Evolutionary conservation across 2,329 filamentous ascomycete species (phyloP).

Genomic region (Cucurbitaria berberidis): DNA sequence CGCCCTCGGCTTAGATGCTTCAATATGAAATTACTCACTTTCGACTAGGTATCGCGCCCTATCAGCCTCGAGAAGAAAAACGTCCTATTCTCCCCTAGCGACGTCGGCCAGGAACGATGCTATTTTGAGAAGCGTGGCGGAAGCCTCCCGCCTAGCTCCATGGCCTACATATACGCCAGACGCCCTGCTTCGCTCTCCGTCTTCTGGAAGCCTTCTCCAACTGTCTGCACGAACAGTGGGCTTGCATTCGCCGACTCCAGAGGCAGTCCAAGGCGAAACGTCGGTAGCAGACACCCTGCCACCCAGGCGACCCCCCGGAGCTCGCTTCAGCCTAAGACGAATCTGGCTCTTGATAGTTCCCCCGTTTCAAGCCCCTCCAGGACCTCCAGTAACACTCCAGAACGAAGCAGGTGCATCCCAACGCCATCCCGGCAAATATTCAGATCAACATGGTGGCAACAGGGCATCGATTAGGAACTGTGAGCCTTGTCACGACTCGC

Average conservation of each 20-base stretch:
- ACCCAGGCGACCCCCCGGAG: too few species aligned
- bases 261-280: slow-evolving; percentile 13
- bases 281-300: slow-evolving; percentile 30
- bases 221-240: slow-evolving; percentile 17
- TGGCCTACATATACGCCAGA: slow-evolving; percentile 26
- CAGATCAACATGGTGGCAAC: slow-evolving; percentile 38
- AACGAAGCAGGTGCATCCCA: slow-evolving; percentile 33
- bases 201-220: slow-evolving; percentile 18
- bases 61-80: background rate
- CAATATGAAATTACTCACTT: background rate
- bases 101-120: slow-evolving; percentile 25
- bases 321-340: slow-evolving; percentile 38
- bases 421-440: slow-evolving; percentile 23
- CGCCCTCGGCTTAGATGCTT: background rate
- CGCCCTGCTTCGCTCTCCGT: slow-evolving; percentile 12
- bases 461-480: slow-evolving; percentile 35
- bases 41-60: slow-evolving; percentile 9
- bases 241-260: slow-evolving; percentile 5
- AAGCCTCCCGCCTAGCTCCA: slow-evolving; percentile 10
- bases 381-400: slow-evolving; percentile 25
- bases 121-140: slow-evolving; percentile 31
- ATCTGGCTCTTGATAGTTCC: slow-evolving; percentile 46
- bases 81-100: slow-evolving; percentile 9
- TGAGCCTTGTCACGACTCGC: slow-evolving; percentile 28
- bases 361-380: slow-evolving; percentile 38